phyloP scores from a whole-genome alignment of 352 stramenopile species.

The Saprolegnia parasitica region DNA sequence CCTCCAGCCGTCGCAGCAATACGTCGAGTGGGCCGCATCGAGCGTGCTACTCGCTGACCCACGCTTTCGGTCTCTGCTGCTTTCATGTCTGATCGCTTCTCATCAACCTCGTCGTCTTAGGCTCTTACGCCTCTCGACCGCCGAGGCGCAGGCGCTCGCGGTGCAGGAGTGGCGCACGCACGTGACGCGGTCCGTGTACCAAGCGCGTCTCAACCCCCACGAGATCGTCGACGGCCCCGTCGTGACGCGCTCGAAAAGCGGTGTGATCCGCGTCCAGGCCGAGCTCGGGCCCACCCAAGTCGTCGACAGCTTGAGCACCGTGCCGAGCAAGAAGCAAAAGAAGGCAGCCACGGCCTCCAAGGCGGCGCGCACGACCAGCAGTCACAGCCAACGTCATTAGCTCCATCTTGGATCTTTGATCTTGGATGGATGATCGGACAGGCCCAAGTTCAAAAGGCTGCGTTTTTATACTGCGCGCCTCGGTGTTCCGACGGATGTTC shows the following conservation, averaged over 20 bases:
- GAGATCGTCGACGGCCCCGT: conserved; percentile 46
- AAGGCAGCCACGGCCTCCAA: neutral
- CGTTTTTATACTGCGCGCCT: conserved; percentile 9
- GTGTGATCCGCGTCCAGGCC: conserved; percentile 47
- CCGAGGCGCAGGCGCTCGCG: conserved; percentile 47
- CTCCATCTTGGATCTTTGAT: no score
- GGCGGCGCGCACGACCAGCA: no score
- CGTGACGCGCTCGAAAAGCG: conserved; percentile 47
- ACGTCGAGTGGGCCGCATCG: conserved; percentile 39
- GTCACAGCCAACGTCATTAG: no score
- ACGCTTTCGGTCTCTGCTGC: conserved; percentile 20
- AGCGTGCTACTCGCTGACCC: conserved; percentile 39
- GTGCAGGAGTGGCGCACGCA: conserved; percentile 62
- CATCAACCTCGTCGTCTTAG: conserved; percentile 6
- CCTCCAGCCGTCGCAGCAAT: conserved; percentile 45
- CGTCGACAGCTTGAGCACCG: neutral
- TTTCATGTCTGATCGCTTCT: neutral
- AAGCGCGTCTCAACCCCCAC: conserved; percentile 58
- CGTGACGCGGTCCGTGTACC: conserved; percentile 47
- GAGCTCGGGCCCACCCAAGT: conserved; percentile 35
- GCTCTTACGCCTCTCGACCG: conserved; percentile 34
- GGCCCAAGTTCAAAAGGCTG: neutral
- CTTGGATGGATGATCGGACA: neutral
- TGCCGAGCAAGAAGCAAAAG: neutral
- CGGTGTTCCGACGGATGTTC: conserved; percentile 9